Conservation (phyloP, 495 filamentous ascomycete species). For the Hypoxylon cercidicola region DNA sequence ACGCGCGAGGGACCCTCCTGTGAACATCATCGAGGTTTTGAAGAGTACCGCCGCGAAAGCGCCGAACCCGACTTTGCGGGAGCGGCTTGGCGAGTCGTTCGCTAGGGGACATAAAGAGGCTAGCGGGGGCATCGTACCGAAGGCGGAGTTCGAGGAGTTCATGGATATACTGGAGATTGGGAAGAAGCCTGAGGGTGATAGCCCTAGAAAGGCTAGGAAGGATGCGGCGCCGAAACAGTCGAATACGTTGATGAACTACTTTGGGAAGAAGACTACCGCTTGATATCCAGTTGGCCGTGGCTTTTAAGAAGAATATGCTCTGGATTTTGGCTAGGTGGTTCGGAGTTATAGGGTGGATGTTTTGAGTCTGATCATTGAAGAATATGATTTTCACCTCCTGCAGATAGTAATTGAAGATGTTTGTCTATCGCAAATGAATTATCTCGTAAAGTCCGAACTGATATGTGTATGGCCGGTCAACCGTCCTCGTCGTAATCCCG, state of each 20-base stretch:
- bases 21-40: slow-evolving; percentile 66
- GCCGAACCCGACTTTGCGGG: slow-evolving; percentile 51
- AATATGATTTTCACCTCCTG: no score
- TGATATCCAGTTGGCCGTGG: not conserved
- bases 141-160: slow-evolving; percentile 66
- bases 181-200: slow-evolving; percentile 54
- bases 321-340: not conserved
- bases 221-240: slow-evolving; percentile 47
- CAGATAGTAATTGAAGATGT: slow-evolving; percentile 14
- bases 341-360: no score
- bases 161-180: slow-evolving; percentile 63
- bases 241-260: slow-evolving; percentile 62
- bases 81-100: slow-evolving; percentile 64
- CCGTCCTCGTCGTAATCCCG: no score
- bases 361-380: no score
- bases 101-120: slow-evolving; percentile 69
- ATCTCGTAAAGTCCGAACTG: slow-evolving; percentile 1
- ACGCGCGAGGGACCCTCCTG: slow-evolving; percentile 53
- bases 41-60: slow-evolving; percentile 54
- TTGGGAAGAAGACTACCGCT: slow-evolving; percentile 42
- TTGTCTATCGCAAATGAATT: not conserved
- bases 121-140: slow-evolving; percentile 64
- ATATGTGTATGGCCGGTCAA: no score
- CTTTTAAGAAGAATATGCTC: not conserved
- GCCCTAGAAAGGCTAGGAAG: slow-evolving; percentile 46